Evolutionary conservation across 2,329 filamentous ascomycete genomes (phyloP).

Genomic region (Botryotinia convoluta): DNA sequence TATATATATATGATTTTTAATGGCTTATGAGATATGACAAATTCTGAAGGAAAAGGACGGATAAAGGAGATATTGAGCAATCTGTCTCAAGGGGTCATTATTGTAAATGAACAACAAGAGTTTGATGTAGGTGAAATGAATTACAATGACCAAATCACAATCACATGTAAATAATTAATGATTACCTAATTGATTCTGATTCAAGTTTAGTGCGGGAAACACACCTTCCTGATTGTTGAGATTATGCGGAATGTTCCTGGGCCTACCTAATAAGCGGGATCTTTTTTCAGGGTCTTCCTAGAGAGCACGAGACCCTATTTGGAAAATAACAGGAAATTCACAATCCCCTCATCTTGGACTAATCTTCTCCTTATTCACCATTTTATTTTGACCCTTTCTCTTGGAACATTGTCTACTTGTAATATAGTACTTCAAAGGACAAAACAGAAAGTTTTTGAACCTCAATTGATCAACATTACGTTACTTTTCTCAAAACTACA

Average conservation of each 20-base stretch:
- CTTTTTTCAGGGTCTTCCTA: slow-evolving; percentile 3
- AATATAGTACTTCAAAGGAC: background rate
- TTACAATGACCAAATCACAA: background rate
- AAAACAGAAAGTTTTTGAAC: background rate
- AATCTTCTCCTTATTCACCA: background rate
- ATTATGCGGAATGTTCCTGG: slow-evolving; percentile 15
- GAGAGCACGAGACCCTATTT: slow-evolving; percentile 3
- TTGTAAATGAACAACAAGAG: background rate
- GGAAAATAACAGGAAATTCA: slow-evolving; percentile 5
- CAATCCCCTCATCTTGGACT: background rate
- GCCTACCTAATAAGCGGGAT: background rate
- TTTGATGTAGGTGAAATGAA: background rate
- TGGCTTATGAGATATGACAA: background rate
- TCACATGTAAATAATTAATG: slow-evolving; percentile 8
- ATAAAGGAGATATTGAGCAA: background rate
- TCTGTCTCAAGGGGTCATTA: background rate
- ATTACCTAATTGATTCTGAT: slow-evolving; percentile 2
- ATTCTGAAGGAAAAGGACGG: background rate
- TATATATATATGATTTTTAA: background rate
- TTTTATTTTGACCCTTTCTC: background rate
- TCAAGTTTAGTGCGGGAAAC: background rate
- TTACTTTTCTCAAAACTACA: background rate
- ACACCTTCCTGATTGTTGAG: slow-evolving; percentile 3
- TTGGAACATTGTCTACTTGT: background rate
- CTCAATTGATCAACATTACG: background rate